Percentiles rank a stretch among this genome's conserved stretches.
Evolutionary conservation across 495 filamentous ascomycete species (phyloP).

Genomic region (Neurospora pannonica): DNA sequence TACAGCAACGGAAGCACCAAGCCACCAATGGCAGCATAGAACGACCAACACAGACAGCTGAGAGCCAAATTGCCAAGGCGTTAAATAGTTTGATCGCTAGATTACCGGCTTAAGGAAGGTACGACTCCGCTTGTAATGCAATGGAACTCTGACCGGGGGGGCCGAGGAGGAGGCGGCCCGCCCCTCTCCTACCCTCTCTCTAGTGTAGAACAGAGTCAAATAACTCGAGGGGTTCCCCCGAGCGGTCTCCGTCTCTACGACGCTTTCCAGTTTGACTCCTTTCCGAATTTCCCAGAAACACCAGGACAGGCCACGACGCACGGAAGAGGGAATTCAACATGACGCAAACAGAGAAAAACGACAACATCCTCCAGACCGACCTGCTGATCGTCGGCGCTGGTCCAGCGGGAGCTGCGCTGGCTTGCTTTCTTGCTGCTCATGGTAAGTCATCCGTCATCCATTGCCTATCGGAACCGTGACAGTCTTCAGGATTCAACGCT

Average conservation of each 20-base stretch:
- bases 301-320: not conserved
- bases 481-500: not conserved
- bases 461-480: not conserved
- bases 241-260: not conserved
- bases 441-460: constrained; percentile 21
- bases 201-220: too few species aligned
- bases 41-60: too few species aligned
- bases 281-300: not conserved
- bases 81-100: not conserved
- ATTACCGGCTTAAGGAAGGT: not conserved
- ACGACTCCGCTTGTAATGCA: not conserved
- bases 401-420: constrained; percentile 45
- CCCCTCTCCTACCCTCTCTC: too few species aligned
- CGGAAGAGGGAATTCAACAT: not conserved
- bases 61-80: not conserved
- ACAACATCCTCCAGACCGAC: constrained; percentile 32
- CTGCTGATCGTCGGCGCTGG: constrained; percentile 48
- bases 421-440: constrained; percentile 45
- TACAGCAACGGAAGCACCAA: not conserved
- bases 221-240: not conserved
- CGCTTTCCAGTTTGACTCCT: not conserved
- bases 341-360: constrained; percentile 2
- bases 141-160: not conserved
- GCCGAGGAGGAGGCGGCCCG: too few species aligned
- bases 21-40: not conserved